Conservation (phyloP, 2,329 filamentous ascomycete species). For the Neonectria faginata region DNA sequence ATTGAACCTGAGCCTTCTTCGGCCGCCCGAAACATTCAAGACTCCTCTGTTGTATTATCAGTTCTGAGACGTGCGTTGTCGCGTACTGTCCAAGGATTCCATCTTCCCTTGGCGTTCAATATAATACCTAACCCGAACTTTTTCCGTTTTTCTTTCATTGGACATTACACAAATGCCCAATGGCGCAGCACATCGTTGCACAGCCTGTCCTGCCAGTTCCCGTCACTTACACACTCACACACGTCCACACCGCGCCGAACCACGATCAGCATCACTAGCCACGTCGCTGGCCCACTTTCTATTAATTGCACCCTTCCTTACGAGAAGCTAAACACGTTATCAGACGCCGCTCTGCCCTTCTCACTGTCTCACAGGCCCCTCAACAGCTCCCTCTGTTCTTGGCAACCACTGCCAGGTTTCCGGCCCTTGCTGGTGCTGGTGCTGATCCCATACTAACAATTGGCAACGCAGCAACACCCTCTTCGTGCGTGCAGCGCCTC, state of each 20-base stretch:
- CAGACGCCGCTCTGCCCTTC: not conserved
- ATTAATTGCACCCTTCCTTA: conserved; percentile 30
- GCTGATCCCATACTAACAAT: conserved; percentile 19
- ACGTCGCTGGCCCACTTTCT: conserved; percentile 36
- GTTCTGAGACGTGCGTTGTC: not conserved
- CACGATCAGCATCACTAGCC: conserved; percentile 36
- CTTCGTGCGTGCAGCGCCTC: conserved; percentile 19
- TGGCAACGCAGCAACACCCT: not conserved
- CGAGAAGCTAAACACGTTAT: conserved; percentile 3
- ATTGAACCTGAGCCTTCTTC: conserved; percentile 7
- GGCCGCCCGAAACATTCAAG: conserved; percentile 2
- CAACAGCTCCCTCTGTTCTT: not conserved
- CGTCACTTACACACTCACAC: conserved; percentile 9
- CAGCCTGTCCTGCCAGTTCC: conserved; percentile 7
- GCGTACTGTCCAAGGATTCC: not conserved
- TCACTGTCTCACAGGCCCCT: not conserved
- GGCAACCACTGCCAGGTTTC: conserved; percentile 9
- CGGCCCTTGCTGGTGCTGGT: not conserved
- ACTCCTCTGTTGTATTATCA: not conserved
- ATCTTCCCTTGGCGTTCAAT: not conserved
- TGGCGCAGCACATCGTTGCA: not conserved
- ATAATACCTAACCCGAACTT: not conserved
- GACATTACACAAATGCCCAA: not conserved
- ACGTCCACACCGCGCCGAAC: conserved; percentile 13
- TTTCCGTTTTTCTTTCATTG: not conserved